Evolutionary conservation across 768 basidiomycete species (phyloP), one percentile per base, ranked within the genome.

Genomic region (Mycena capillaripes): DNA sequence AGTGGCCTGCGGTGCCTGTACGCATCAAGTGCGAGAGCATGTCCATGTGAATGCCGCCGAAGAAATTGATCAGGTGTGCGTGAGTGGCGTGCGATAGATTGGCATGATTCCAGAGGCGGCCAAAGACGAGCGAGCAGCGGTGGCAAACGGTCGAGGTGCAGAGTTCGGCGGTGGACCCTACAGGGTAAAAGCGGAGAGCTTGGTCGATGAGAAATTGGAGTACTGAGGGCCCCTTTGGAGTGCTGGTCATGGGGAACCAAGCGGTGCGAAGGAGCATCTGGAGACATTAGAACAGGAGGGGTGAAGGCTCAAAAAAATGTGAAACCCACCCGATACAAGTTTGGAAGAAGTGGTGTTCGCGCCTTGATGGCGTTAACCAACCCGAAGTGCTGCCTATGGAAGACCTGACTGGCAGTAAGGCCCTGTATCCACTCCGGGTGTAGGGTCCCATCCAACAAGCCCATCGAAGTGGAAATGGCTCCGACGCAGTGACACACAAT

Each of bases 51-150:
- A 75, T 46, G 10, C 75, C 73, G 27, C 72, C 72, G 30, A 76
- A 29, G 42, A 75, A 74, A 32, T 72, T 66, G 27, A 52, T 38
- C 21, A 76, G 61, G 34, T 72, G 70, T 32, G 38, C 23, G 56
- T 76, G 75, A 10, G 75, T 76, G 21, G 73, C 75, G n/a, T 66
- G 61, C 48, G 61, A 72, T 38, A 76, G 53, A 29, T 76, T 76
- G 38, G 52, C 32, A 62, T 76, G 75, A 38, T 55, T 70, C 75
- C 75, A 76, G 25, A 71, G 59, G 34, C 73, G 69, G 48, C 71
- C 71, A 25, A 69, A 76, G 2, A 66, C 30, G 11, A 76, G 46
- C 25, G 61, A 65, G 34, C 30, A 23, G 50, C 75, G 75, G 61
- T 76, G 75, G 60, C 75, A 76, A 19, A 69, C 65, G 17, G 64